These are phyloP conservation scores for Serendipita indica DNA, from an alignment of 768 basidiomycete species.

Conservation along the genomic window DNA sequence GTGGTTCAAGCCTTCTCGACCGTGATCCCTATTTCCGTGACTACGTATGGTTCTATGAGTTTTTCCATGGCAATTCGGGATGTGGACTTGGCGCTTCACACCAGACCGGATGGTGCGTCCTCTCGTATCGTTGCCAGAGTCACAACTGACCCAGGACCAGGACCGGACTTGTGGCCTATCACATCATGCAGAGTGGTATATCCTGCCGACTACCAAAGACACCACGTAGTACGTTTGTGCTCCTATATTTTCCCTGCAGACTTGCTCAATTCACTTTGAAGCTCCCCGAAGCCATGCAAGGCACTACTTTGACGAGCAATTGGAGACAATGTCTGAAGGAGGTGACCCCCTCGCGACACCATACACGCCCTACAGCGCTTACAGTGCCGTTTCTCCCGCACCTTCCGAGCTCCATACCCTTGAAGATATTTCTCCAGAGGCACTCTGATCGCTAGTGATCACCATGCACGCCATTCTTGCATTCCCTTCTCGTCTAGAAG, in stretches of 20 bases:
- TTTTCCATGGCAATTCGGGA: constrained; percentile 90
- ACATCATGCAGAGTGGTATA: constrained; percentile 80
- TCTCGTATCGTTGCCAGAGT: no score
- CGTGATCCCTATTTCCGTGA: constrained; percentile 91
- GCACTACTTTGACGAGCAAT: constrained; percentile 88
- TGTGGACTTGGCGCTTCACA: constrained; percentile 92
- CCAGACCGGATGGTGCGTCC: constrained; percentile 83
- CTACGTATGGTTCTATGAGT: constrained; percentile 96
- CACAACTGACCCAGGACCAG: constrained; percentile 24
- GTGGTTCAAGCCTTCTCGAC: constrained; percentile 74
- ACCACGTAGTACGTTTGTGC: constrained; percentile 57
- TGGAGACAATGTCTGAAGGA: constrained; percentile 55
- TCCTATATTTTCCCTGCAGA: background rate
- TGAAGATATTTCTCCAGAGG: constrained; percentile 58
- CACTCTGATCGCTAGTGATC: constrained; percentile 31
- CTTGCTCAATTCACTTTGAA: constrained; percentile 20
- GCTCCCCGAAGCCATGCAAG: constrained; percentile 75
- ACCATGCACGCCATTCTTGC: background rate
- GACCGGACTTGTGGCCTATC: constrained; percentile 82
- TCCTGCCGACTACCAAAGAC: constrained; percentile 86
- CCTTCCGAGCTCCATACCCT: constrained; percentile 38
- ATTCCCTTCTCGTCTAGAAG: background rate
- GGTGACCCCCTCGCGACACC: constrained; percentile 56
- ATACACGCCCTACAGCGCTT: constrained; percentile 32
- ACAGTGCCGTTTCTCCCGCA: constrained; percentile 25